Evolutionary conservation across 2,329 filamentous ascomycete species (phyloP), one percentile per base, ranked within the genome.

Genomic region (Paecilomyces niveus): DNA sequence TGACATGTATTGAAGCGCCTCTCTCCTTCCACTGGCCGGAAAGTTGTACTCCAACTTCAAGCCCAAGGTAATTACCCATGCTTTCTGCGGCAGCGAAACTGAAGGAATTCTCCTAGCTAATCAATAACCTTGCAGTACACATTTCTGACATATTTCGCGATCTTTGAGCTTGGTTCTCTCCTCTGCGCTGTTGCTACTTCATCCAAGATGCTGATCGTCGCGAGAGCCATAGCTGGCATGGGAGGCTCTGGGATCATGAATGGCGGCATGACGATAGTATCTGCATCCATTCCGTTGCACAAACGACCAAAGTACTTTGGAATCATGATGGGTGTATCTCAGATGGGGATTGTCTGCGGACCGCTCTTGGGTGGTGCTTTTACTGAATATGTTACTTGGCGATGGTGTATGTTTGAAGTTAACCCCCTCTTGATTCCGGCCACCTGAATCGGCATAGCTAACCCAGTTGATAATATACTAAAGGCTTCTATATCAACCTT

Each of bases 21-120:
- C 80, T 11, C 65, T 83, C 2, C 80, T 82, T 57, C 81, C 81
- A 1, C 71, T 84, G 13, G 75, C 78, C 0, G 83, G 82, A 1
- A 83, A 79, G 63, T 57, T 84, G 0, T 85, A 82, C 60, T 76
- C 67, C 2, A 68, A 76, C 26, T 76, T 78, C 54, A 72, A 62
- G n/a, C 62, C 68, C n/a, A 73, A 74, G 65, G 71, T 72, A 58
- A 58, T 18, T 9, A 13, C 3, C 35, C 9, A 45, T 9, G 18
- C 18, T 18, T 15, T 45, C 18, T 3, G 3, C 35, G 35, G 35
- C 13, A 3, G 35, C 35, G 35, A 45, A 45, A 13, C 35, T 45
- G 13, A 9, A 15, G 9, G 35, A 45, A 45, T 45, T 18, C 9
- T 1, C 35, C 35, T 45, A 45, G 18, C 35, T 45, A 45, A 15